Conservation (phyloP, 805 yeast genomes). For the Debaryomyces hansenii region DNA sequence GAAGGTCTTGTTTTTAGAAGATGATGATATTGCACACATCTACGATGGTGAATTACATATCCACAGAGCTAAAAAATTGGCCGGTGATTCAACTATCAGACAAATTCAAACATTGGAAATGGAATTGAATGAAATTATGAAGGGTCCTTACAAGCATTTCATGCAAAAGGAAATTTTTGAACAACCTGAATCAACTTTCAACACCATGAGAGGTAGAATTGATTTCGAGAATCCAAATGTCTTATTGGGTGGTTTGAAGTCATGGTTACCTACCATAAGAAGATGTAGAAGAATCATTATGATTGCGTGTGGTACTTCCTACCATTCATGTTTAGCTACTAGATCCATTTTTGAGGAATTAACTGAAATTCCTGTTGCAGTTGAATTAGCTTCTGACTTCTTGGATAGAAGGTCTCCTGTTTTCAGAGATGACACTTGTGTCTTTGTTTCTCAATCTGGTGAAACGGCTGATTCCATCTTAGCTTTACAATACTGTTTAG, state of each 20-base stretch:
- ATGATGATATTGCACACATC: constrained; percentile 97
- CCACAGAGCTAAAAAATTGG: constrained; percentile 84
- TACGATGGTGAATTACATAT: constrained; percentile 98
- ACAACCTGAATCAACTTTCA: constrained; percentile 97
- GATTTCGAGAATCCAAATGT: constrained; percentile 81
- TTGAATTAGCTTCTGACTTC: constrained; percentile 92
- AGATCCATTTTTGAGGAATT: constrained; percentile 95
- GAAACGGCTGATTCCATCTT: constrained; percentile 98
- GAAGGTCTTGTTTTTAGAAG: constrained; percentile 93
- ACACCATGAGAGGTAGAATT: constrained; percentile 99
- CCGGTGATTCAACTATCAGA: constrained; percentile 89
- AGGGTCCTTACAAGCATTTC: constrained; percentile 92
- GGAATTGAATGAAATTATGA: constrained; percentile 97
- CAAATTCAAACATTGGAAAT: constrained; percentile 94
- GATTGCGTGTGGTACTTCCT: constrained; percentile 99
- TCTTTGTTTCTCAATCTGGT: constrained; percentile 97
- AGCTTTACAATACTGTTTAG: constrained; percentile 92
- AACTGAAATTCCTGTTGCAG: constrained; percentile 90
- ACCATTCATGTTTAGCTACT: constrained; percentile 96
- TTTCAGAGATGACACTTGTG: constrained; percentile 96
- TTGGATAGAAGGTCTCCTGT: constrained; percentile 95
- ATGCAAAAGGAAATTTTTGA: constrained; percentile 99
- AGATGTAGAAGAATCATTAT: constrained; percentile 93
- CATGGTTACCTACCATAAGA: constrained; percentile 83
- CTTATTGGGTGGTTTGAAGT: constrained; percentile 85